Base-by-base conservation (phyloP, 2,329 filamentous ascomycete genomes). In the Penicillium concentricum region DNA sequence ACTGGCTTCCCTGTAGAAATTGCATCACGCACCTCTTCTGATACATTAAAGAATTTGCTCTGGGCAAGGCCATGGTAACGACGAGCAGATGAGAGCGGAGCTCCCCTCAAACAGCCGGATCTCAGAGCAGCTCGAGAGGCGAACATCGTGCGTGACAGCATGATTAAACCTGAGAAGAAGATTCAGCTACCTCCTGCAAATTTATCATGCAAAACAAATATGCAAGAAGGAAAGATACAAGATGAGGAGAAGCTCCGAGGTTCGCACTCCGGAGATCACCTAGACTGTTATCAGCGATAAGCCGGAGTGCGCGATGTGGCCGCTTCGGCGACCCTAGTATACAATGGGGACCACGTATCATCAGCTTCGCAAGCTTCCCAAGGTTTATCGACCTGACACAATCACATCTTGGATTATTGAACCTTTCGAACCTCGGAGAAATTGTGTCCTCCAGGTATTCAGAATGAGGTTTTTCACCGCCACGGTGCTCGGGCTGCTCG, bases 1-100 rank as follows among this genome's bases (percentile, higher is more conserved):
- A 99, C 87, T 0, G 94, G 93, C 67, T 86, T 87, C 55, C 87
- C 86, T 13, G 85, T 83, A 41, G 84, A 80, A 46, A 97, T 74
- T 38, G 92, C 93, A 70, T 91, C 86, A 51, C 82, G 79, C 13
- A 99, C 88, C 74, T 97, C 93, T 49, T 93, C 88, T 1, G 91
- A 92, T 41, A 96, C 80, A 51, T 81, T 83, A 55, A 95, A 82
- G 58, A 91, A 75, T 69, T 75, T 74, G 75, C 67, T 76, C 54
- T 70, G 68, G 10, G 66, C 63, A 22, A 74, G 64, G 20, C 61
- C 66, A 60, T 73, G 70, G 55, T 69, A 64, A 22, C 61, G 57
- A 48, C 69, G 67, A 49, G 55, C 51, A 22, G 60, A 56, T 32
- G 60, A 49, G 26, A 62, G 42, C 44, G 53, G 58, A 18, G 58